Evolutionary conservation across 2,329 filamentous ascomycete genomes (phyloP).

Genomic region (Aspergillus intermedius): DNA sequence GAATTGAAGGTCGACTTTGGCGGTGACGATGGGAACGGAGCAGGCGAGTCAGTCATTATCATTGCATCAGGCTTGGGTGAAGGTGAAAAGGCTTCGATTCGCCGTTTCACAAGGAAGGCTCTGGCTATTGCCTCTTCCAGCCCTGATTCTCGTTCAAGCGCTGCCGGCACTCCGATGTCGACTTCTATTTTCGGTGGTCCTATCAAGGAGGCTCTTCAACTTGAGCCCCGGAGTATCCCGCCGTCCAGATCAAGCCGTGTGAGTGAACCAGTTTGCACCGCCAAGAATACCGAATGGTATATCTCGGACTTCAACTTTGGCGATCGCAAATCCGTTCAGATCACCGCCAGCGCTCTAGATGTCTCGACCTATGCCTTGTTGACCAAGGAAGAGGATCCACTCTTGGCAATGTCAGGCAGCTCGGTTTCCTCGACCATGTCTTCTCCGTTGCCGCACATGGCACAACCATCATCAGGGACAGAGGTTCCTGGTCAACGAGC

Average conservation of each 20-base stretch:
- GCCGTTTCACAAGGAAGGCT: slow-evolving; percentile 53
- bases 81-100: slow-evolving; percentile 46
- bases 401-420: slow-evolving; percentile 53
- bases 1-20: slow-evolving; percentile 84
- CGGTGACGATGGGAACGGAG: slow-evolving; percentile 66
- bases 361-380: slow-evolving; percentile 64
- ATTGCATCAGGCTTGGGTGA: slow-evolving; percentile 66
- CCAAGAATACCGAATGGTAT: slow-evolving; percentile 58
- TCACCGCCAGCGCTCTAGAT: slow-evolving; percentile 69
- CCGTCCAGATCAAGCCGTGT: slow-evolving; percentile 25
- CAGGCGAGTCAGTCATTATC: slow-evolving; percentile 70
- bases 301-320: slow-evolving; percentile 57
- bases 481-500: slow-evolving; percentile 81
- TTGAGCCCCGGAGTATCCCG: slow-evolving; percentile 17
- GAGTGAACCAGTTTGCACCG: slow-evolving; percentile 28
- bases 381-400: slow-evolving; percentile 70
- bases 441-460: slow-evolving; percentile 47
- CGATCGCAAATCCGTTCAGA: slow-evolving; percentile 51
- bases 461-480: slow-evolving; percentile 31
- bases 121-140: slow-evolving; percentile 16
- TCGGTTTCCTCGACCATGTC: slow-evolving; percentile 51
- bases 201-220: slow-evolving; percentile 15
- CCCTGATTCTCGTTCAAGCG: slow-evolving; percentile 6
- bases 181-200: slow-evolving; percentile 49
- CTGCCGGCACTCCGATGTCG: slow-evolving; percentile 12